Conservation (phyloP, 2,329 filamentous ascomycete genomes). For the Chrysosporium queenslandicum region DNA sequence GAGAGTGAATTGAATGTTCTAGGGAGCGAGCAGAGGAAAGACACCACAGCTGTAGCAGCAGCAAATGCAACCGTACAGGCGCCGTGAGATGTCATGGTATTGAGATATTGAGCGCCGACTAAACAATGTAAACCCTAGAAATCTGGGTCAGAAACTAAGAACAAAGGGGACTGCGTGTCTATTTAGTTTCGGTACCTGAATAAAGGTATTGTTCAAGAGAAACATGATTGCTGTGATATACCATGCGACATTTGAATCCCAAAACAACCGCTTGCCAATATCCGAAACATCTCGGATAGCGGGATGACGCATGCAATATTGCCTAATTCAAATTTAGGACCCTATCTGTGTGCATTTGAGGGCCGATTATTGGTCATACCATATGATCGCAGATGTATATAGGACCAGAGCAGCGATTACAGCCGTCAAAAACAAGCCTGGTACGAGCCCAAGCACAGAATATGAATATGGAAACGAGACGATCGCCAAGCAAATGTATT, state of each 20-base stretch:
- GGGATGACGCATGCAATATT: constrained; percentile 82
- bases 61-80: constrained; percentile 74
- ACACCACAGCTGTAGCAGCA: constrained; percentile 62
- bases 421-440: constrained; percentile 72
- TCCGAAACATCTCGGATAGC: constrained; percentile 90
- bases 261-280: constrained; percentile 91
- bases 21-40: constrained; percentile 69
- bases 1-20: constrained; percentile 74
- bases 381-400: constrained; percentile 65
- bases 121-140: constrained; percentile 65
- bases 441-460: constrained; percentile 73
- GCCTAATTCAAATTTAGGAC: constrained; percentile 46
- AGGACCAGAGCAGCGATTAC: constrained; percentile 68
- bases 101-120: constrained; percentile 75
- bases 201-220: constrained; percentile 86
- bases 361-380: constrained; percentile 35
- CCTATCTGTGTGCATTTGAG: constrained; percentile 16
- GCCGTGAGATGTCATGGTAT: constrained; percentile 67
- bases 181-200: constrained; percentile 47
- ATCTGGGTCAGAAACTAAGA: not conserved
- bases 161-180: not conserved
- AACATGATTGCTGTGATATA: constrained; percentile 72
- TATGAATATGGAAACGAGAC: constrained; percentile 97
- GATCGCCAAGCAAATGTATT: constrained; percentile 87
- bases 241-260: constrained; percentile 64